phyloP scores from a whole-genome alignment of 2,329 filamentous ascomycete genomes.

The Aureobasidium sp. region DNA sequence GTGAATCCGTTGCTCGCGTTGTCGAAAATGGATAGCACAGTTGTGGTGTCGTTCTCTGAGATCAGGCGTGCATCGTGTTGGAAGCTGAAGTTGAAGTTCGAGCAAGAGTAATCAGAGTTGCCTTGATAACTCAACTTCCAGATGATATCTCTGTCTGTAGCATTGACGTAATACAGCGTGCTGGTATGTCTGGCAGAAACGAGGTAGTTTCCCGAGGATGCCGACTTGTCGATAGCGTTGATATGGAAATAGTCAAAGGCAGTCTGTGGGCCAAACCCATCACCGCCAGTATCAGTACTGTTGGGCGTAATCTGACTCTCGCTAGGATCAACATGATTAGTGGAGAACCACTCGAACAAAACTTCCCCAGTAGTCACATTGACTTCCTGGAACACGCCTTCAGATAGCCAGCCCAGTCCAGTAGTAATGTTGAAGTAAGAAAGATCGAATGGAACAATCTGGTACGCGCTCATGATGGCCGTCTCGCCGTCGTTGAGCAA shows the following conservation, averaged over 20 bases:
- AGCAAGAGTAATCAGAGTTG: conserved; percentile 18
- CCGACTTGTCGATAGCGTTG: conserved; percentile 46
- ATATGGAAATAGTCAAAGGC: conserved; percentile 50
- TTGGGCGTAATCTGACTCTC: conserved; percentile 35
- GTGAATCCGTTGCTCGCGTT: conserved; percentile 36
- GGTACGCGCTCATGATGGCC: conserved; percentile 24
- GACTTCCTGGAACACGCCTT: conserved; percentile 30
- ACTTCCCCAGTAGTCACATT: conserved; percentile 46
- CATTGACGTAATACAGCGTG: conserved; percentile 42
- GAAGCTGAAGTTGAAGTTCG: conserved; percentile 35
- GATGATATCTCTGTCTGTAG: conserved; percentile 39
- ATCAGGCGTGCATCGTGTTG: conserved; percentile 46
- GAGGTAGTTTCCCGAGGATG: conserved; percentile 43
- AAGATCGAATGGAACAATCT: conserved; percentile 33
- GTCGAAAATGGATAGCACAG: conserved; percentile 46
- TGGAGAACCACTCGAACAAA: conserved; percentile 50
- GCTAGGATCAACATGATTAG: conserved; percentile 45
- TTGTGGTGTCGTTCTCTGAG: conserved; percentile 34
- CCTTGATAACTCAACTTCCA: conserved; percentile 39
- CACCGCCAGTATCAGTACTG: conserved; percentile 31
- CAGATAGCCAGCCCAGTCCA: conserved; percentile 39
- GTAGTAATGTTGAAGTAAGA: conserved; percentile 27
- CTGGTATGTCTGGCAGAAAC: conserved; percentile 46
- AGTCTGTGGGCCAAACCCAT: conserved; percentile 36
- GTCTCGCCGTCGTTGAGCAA: conserved; percentile 34